Evolutionary conservation across 345 rosid genomes (phyloP).

Genomic region (Conringia planisiliqua): DNA sequence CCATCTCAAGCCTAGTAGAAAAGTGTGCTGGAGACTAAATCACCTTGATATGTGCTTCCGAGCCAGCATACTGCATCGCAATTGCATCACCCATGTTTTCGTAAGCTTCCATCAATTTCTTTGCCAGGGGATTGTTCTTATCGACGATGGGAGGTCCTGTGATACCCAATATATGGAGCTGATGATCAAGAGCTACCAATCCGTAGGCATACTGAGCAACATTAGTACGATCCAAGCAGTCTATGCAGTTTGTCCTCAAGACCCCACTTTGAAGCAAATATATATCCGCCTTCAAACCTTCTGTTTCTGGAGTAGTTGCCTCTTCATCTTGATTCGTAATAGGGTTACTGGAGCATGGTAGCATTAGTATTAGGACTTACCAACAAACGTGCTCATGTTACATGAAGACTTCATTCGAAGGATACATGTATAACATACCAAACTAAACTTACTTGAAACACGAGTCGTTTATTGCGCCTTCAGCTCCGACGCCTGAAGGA

Average conservation of each 20-base stretch:
- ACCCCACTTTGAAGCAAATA: constrained; percentile 66
- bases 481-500: constrained; percentile 40
- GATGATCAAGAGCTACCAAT: constrained; percentile 68
- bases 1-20: neutral
- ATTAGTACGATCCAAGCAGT: constrained; percentile 93
- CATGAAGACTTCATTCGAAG: neutral
- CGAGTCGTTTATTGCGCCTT: constrained; percentile 34
- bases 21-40: neutral
- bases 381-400: neutral
- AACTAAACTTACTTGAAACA: constrained; percentile 67
- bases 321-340: constrained; percentile 30
- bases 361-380: constrained; percentile 17
- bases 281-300: constrained; percentile 28
- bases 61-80: constrained; percentile 93
- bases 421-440: neutral
- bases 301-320: constrained; percentile 23
- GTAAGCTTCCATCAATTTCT: constrained; percentile 61
- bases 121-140: constrained; percentile 62
- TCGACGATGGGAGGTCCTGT: constrained; percentile 48
- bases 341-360: constrained; percentile 46
- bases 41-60: constrained; percentile 95
- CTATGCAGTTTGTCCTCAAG: constrained; percentile 90
- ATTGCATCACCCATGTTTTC: constrained; percentile 86
- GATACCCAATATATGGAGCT: constrained; percentile 62
- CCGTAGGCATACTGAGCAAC: constrained; percentile 91